Percentiles rank a stretch among this genome's conserved stretches.
These are phyloP conservation scores for Nidula niveotomentosa DNA, from an alignment of 1,284 basidiomycete genomes.

Conservation along the genomic window DNA sequence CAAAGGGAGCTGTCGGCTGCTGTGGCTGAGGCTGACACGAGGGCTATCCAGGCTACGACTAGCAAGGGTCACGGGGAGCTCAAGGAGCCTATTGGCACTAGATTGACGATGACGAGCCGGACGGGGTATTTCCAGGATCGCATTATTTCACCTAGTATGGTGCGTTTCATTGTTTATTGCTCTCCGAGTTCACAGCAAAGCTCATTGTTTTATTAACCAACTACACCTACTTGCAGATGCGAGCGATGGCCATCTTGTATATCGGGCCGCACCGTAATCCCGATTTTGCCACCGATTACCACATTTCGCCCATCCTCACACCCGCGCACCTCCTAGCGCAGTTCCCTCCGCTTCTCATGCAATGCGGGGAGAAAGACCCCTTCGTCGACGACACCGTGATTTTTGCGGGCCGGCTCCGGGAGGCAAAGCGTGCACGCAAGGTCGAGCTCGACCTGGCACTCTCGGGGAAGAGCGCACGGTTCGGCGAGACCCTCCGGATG, in stretches of 20 bases:
- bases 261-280: slow-evolving; percentile 92
- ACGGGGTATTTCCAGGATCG: slow-evolving; percentile 94
- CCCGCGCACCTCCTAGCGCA: slow-evolving; percentile 83
- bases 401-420: slow-evolving; percentile 89
- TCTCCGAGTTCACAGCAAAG: background rate
- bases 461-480: slow-evolving; percentile 55
- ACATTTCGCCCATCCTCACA: slow-evolving; percentile 91
- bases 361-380: slow-evolving; percentile 95
- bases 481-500: slow-evolving; percentile 57
- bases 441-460: slow-evolving; percentile 60
- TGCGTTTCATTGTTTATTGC: slow-evolving; percentile 38
- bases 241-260: slow-evolving; percentile 97
- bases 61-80: slow-evolving; percentile 29
- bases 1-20: slow-evolving; percentile 50
- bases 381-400: slow-evolving; percentile 97
- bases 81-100: slow-evolving; percentile 70
- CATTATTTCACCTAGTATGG: slow-evolving; percentile 91
- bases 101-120: slow-evolving; percentile 95
- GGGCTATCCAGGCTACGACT: slow-evolving; percentile 31
- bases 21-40: slow-evolving; percentile 45
- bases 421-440: slow-evolving; percentile 86
- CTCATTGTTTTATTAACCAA: too few relatives aligned
- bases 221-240: slow-evolving; percentile 63
- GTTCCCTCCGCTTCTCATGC: slow-evolving; percentile 91
- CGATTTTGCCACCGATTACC: slow-evolving; percentile 93